Evolutionary conservation across 768 basidiomycete genomes (phyloP), one percentile per base, ranked within the genome.

Genomic region (Tricholomella constricta): DNA sequence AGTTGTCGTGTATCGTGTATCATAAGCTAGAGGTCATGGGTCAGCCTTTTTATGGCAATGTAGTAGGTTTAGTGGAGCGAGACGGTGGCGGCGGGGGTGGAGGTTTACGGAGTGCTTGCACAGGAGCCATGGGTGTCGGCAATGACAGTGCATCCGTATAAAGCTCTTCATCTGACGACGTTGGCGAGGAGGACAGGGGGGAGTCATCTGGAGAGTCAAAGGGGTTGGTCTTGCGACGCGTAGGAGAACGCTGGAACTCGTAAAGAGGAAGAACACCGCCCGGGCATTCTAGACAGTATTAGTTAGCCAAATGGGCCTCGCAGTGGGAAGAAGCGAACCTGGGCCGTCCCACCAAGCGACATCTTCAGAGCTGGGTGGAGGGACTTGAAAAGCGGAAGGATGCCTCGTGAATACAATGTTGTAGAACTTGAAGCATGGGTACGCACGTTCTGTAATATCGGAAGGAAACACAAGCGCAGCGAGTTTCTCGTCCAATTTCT

Each of bases 121-220:
- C 78, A 19, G 90, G 89, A 40, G 79, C 76, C 60, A 91, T 81
- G 7, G 89, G 88, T 44, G 83, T 75, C 58, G 85, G 90, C 45
- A 91, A 65, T n/a, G 82, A 74, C 35, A 86, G 72, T 6, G 89
- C 89, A 61, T 89, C 80, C 29, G 78, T 80, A 70, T 91, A 94
- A 17, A 94, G 72, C 62, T 92, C 90, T 64, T 94, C 91, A 57
- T 94, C 91, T 2, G 89, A 90, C 7, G 89, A 88, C 7, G 91
- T 88, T 6, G 88, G 87, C 3, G 86, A 90, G 2, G 86, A 85
- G 12, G 89, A 88, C 29, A 84, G 59, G 6, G 86, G 78, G 0
- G 88, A 89, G 37, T 83, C 81, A 43, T 67, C 68, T 2, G 83
- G 78, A 20, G 86, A 87, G 59, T 89, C 87, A 60, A 92, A 93